Percentiles rank a stretch among this genome's conserved stretches.
These are phyloP conservation scores for Tolypocladium paradoxum DNA, from an alignment of 2,329 filamentous ascomycete genomes.

Conservation along the genomic window DNA sequence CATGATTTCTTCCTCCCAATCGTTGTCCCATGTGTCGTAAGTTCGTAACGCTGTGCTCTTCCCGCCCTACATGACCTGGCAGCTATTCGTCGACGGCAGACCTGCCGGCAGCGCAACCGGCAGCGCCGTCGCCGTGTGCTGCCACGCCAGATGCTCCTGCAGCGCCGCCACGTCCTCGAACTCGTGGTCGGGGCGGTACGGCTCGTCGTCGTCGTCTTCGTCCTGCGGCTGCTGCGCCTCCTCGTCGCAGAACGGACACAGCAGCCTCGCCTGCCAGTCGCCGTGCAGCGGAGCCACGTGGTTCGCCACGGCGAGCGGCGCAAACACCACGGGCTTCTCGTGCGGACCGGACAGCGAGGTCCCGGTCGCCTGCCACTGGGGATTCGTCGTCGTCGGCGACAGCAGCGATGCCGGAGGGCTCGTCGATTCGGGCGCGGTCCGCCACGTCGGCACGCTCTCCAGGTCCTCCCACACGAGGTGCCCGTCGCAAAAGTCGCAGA, in stretches of 20 bases:
- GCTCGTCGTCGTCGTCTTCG: constrained; percentile 39
- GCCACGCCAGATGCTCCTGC: constrained; percentile 46
- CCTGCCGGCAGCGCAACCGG: constrained; percentile 22
- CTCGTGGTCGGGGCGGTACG: constrained; percentile 36
- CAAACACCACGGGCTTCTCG: constrained; percentile 43
- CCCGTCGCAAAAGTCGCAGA: constrained; percentile 52
- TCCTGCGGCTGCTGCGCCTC: constrained; percentile 32
- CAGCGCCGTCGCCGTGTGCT: constrained; percentile 32
- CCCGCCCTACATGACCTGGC: constrained; percentile 32
- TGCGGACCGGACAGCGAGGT: constrained; percentile 26
- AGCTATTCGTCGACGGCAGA: constrained; percentile 25
- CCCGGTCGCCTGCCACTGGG: constrained; percentile 43
- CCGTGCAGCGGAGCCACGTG: constrained; percentile 39
- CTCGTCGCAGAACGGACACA: constrained; percentile 48
- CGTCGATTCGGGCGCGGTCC: constrained; percentile 13
- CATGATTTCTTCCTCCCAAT: neutral
- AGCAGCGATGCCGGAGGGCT: constrained; percentile 11
- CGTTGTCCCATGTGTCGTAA: constrained; percentile 1
- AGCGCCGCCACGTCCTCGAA: constrained; percentile 39
- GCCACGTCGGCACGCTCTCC: constrained; percentile 35
- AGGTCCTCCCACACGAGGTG: constrained; percentile 49
- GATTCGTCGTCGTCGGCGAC: constrained; percentile 12
- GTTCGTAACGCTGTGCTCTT: constrained; percentile 4
- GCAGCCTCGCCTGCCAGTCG: constrained; percentile 39
- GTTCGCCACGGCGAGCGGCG: constrained; percentile 47